Evolutionary conservation across 208 protist species (phyloP).

Genomic region (Phytomonas sp.): DNA sequence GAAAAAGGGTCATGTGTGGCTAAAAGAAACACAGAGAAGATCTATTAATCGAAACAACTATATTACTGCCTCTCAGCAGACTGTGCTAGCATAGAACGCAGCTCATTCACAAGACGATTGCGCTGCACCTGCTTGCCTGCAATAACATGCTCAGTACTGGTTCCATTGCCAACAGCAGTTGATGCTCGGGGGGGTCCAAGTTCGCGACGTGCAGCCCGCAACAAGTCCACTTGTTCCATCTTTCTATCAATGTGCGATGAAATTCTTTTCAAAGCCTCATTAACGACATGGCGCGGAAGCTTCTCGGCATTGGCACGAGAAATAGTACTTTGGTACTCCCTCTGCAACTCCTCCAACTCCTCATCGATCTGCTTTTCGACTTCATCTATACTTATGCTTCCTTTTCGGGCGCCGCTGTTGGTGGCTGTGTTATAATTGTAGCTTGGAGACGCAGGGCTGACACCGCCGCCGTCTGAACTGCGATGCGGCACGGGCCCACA

Average conservation of each 20-base stretch:
- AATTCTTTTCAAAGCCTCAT: slow-evolving; percentile 40
- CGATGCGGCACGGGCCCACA: neutral
- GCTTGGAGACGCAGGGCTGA: neutral
- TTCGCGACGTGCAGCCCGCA: slow-evolving; percentile 48
- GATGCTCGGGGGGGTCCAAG: slow-evolving; percentile 16
- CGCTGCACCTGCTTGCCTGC: slow-evolving; percentile 52
- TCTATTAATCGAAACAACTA: neutral
- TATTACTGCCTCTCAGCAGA: slow-evolving; percentile 15
- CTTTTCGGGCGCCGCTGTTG: neutral
- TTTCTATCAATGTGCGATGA: slow-evolving; percentile 66
- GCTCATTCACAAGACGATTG: slow-evolving; percentile 69
- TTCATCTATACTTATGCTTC: slow-evolving; percentile 15
- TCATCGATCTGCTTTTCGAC: slow-evolving; percentile 57
- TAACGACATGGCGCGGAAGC: slow-evolving; percentile 46
- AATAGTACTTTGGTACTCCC: slow-evolving; percentile 66
- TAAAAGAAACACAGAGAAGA: neutral
- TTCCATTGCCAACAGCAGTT: neutral
- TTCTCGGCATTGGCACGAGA: slow-evolving; percentile 33
- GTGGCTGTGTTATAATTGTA: neutral
- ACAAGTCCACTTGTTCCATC: slow-evolving; percentile 67
- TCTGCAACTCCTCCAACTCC: slow-evolving; percentile 60
- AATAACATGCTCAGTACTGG: slow-evolving; percentile 1
- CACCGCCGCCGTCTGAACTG: neutral
- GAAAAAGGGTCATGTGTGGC: neutral
- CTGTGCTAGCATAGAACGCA: slow-evolving; percentile 54